Evolutionary conservation across 176 grass and related monocot species (phyloP), one percentile per base, ranked within the genome.

Genomic region (Pontederia crassipes): DNA sequence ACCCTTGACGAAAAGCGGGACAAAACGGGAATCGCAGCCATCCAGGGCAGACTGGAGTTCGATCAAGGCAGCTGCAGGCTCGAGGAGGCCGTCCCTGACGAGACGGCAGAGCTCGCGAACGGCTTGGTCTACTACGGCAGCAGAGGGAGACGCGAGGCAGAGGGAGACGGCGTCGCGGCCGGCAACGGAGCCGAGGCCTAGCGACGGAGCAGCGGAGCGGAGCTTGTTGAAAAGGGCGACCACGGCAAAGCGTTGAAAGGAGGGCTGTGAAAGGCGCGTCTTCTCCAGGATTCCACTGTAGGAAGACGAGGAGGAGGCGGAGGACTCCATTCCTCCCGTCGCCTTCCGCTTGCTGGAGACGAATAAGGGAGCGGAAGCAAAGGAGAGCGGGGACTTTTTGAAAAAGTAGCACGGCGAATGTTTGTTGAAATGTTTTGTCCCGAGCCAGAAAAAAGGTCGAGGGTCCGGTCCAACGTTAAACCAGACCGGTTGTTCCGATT

Each of bases 71-170:
- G 72, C 72, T 55, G 68, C 58, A 47, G 72, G 27, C 9, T 81
- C 62, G 17, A 79, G 45, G n/a, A 58, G 52, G 3, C 65, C 78
- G 57, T 74, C 76, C 47, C 78, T 69, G 69, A 58, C 76, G 73
- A 74, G 75, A 61, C 32, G 74, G 13, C 61, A 66, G 17, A 90
- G 75, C 60, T 64, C 72, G 5, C 72, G 49, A 61, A 80, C 48
- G 56, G 75, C 70, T 68, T 82, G 84, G 68, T 85, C 72, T 11
- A 78, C 59, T 35, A 77, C 69, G 17, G 60, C 68, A 9, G 61
- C 50, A 10, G 72, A 67, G 10, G 72, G 57, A 61, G 73, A 59
- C 45, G 64, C 67, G 8, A 77, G 12, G 29, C 82, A 81, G 60
- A 68, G 73, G 14, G 73, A 70, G 12, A 88, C 46, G 14, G 79